Base-by-base conservation (phyloP, 805 yeast genomes). In the Candida namnaoensis region DNA sequence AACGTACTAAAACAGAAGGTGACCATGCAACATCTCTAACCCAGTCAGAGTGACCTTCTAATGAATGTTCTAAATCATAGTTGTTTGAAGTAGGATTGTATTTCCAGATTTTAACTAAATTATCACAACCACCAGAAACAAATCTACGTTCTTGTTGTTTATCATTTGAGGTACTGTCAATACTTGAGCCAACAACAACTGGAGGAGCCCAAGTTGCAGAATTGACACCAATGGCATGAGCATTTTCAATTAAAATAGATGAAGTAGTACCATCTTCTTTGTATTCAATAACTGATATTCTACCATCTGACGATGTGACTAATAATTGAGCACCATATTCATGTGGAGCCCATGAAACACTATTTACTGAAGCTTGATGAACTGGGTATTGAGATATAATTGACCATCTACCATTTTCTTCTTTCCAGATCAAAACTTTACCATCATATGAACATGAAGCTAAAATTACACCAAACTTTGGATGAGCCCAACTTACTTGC, bases 401-500 rank as follows among this genome's bases (percentile, higher is more conserved):
- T 28, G 82, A 69, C 98, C 98, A 93, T 53, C 74, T 77, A 38
- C 84, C 88, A 40, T 83, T 80, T 53, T 88, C 96, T 64, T 91
- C 96, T 57, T 87, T 83, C 99, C 99, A 93, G 54, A 93, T 80
- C 46, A 90, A 67, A 14, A 87, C 97, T 56, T 84, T 84, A 41
- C 99, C 99, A 59, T 93, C 97, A 58, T 88, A 93, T 1, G 96
- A 88, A 52, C 95, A 87, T 25, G 95, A 83, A 1, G 99, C 99
- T 49, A 93, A 71, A 48, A 91, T 87, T 12, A 88, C 82, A 34
- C 99, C 99, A 58, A 91, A 93, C 62, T 91, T 91, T 30, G 99
- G 99, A 60, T 93, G 99, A 3, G 98, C 98, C 99, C 99, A 93
- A 41, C 87, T 78, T 19, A 88, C 95, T 66, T 91, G 96, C 99